Conservation (phyloP, 805 yeast species). For the Candida orba region DNA sequence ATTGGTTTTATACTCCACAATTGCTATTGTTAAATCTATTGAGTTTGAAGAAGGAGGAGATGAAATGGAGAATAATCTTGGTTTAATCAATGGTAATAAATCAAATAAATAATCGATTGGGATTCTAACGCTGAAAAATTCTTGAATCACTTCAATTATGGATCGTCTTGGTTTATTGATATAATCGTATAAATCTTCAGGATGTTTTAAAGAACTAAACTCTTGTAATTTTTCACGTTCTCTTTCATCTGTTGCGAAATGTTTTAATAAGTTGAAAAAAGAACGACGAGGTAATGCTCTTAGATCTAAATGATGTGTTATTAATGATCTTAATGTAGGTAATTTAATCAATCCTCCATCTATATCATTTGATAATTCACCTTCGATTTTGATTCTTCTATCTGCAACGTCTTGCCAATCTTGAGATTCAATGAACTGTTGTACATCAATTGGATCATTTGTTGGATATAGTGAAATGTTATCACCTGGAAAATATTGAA, state of each 20-base stretch:
- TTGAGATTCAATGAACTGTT: slow-evolving; percentile 57
- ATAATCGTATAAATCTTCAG: slow-evolving; percentile 80
- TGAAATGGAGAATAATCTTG: slow-evolving; percentile 82
- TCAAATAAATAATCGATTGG: slow-evolving; percentile 76
- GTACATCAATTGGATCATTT: slow-evolving; percentile 59
- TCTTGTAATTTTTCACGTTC: slow-evolving; percentile 74
- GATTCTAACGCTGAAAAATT: slow-evolving; percentile 66
- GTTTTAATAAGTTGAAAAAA: slow-evolving; percentile 68
- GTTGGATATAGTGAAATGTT: slow-evolving; percentile 69
- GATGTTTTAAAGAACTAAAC: slow-evolving; percentile 61
- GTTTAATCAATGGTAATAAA: slow-evolving; percentile 68
- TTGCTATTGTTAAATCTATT: slow-evolving; percentile 69
- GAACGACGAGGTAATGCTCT: slow-evolving; percentile 77
- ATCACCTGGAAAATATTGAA: slow-evolving; percentile 68
- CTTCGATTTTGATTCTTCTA: slow-evolving; percentile 32
- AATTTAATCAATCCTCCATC: slow-evolving; percentile 58
- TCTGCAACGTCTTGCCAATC: slow-evolving; percentile 74
- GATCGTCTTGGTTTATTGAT: slow-evolving; percentile 92
- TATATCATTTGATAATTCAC: slow-evolving; percentile 13
- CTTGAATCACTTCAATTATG: slow-evolving; percentile 73
- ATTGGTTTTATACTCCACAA: slow-evolving; percentile 82
- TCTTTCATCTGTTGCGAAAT: slow-evolving; percentile 66
- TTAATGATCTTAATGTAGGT: slow-evolving; percentile 62
- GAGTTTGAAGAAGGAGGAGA: slow-evolving; percentile 38
- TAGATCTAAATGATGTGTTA: slow-evolving; percentile 78